Base-by-base conservation (phyloP, 257 asterid genomes). In the Scutellaria galericulata region DNA sequence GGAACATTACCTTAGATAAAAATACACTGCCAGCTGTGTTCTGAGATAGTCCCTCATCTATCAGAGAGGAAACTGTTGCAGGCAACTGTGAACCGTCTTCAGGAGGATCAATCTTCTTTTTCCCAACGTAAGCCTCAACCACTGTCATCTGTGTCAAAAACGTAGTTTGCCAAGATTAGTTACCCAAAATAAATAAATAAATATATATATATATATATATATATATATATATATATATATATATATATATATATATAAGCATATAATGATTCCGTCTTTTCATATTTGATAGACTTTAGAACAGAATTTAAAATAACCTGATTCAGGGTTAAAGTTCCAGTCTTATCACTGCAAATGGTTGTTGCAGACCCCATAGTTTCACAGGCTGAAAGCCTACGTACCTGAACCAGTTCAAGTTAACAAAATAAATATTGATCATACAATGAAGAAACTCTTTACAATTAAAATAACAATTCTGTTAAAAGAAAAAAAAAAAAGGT, bases 281-380 rank as follows among this genome's bases (percentile, higher is more conserved):
- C 39, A 22, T 24, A 37, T 15, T 73, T 46, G 39, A 70, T 65
- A 78, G 62, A 76, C 22, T 64, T 56, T 63, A 78, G 47, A 5
- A 47, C 44, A 18, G 37, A 44, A 79, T 54, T 65, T 13, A 20
- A 53, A 77, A 0, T 24, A 66, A 89, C 99, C 97, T 89, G 95
- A 82, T 94, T 94, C 81, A 91, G 81, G 51, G 99, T 94, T 80
- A 94, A 77, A 51, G 99, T 94, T 78, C 99, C 99, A 53, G 97
- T 94, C 82, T 94, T 91, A 78, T 94, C 98, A 69, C 98, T 94
- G 86, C 96, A 91, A 75, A 94, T 94, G 75, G 98, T 89, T 60
- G 98, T 94, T 6, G 96, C 98, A 56, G 97, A 94, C 60, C 97
- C 98, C 97, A 93, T 93, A 62, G 96, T 93, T 83, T 93, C 98